Evolutionary conservation across 2,329 filamentous ascomycete genomes (phyloP).

Genomic region (Shiraia bambusicola): DNA sequence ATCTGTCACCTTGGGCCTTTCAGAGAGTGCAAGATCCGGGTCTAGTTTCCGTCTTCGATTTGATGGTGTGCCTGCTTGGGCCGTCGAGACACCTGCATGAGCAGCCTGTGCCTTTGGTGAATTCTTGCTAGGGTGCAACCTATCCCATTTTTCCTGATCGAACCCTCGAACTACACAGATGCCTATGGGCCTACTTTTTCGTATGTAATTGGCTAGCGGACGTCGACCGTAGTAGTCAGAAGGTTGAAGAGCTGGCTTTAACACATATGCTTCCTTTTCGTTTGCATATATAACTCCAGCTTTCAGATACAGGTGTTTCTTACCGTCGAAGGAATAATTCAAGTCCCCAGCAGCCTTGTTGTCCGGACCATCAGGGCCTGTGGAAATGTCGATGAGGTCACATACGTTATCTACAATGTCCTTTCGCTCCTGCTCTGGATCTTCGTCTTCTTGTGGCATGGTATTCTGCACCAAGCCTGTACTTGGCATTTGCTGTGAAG

Average conservation of each 20-base stretch:
- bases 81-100: slow-evolving; percentile 48
- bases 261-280: slow-evolving; percentile 72
- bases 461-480: slow-evolving; percentile 35
- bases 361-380: slow-evolving; percentile 48
- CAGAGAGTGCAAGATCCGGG: slow-evolving; percentile 65
- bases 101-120: slow-evolving; percentile 46
- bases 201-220: slow-evolving; percentile 76
- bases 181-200: slow-evolving; percentile 79
- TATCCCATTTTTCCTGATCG: slow-evolving; percentile 73
- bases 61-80: slow-evolving; percentile 48
- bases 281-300: slow-evolving; percentile 89
- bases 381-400: slow-evolving; percentile 52
- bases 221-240: slow-evolving; percentile 81
- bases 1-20: slow-evolving; percentile 74
- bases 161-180: slow-evolving; percentile 90
- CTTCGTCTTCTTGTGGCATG: slow-evolving; percentile 40
- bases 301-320: slow-evolving; percentile 64
- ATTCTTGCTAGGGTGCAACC: slow-evolving; percentile 60
- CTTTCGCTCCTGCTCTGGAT: slow-evolving; percentile 47
- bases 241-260: slow-evolving; percentile 82
- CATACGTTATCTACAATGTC: slow-evolving; percentile 49
- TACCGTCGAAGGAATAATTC: slow-evolving; percentile 46
- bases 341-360: slow-evolving; percentile 52
- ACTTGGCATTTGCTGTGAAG: slow-evolving; percentile 36
- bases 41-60: slow-evolving; percentile 45